phyloP scores from a whole-genome alignment of 2,329 filamentous ascomycete species.

The Verticillium albo-atrum region DNA sequence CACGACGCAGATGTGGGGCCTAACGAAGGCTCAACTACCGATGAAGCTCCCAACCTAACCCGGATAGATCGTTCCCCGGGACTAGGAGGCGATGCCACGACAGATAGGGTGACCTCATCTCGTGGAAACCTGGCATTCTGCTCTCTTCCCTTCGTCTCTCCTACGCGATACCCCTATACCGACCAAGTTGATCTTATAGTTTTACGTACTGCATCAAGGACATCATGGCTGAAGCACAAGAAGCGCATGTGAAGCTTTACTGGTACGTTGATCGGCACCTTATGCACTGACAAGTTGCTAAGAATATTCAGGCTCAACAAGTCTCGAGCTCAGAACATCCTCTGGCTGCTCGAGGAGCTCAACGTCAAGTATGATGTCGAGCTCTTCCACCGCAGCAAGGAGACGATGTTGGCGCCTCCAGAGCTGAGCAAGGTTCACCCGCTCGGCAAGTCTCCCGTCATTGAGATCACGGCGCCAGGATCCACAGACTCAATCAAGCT shows the following conservation, averaged over 20 bases:
- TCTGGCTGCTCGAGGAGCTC: conserved; percentile 84
- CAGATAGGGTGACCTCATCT: background rate
- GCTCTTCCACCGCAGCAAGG: conserved; percentile 65
- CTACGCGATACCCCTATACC: background rate
- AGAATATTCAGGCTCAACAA: conserved; percentile 65
- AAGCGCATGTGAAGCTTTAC: conserved; percentile 57
- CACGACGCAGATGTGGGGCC: background rate
- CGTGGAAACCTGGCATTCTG: background rate
- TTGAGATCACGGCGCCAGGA: conserved; percentile 54
- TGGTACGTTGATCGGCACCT: conserved; percentile 42
- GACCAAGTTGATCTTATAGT: background rate
- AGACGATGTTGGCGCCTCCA: conserved; percentile 64
- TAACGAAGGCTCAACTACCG: background rate
- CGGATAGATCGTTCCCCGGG: background rate
- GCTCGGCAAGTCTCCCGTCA: conserved; percentile 79
- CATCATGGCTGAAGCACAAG: conserved; percentile 17
- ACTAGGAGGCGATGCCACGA: background rate
- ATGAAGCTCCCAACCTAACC: background rate
- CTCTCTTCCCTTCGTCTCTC: background rate
- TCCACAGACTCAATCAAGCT: conserved; percentile 51
- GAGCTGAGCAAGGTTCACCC: conserved; percentile 77
- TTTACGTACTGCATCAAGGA: background rate
- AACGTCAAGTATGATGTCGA: conserved; percentile 75
- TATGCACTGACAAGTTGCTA: background rate
- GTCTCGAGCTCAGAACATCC: conserved; percentile 75